Evolutionary conservation across 2,329 filamentous ascomycete genomes (phyloP).

Genomic region (Claviceps arundinis): DNA sequence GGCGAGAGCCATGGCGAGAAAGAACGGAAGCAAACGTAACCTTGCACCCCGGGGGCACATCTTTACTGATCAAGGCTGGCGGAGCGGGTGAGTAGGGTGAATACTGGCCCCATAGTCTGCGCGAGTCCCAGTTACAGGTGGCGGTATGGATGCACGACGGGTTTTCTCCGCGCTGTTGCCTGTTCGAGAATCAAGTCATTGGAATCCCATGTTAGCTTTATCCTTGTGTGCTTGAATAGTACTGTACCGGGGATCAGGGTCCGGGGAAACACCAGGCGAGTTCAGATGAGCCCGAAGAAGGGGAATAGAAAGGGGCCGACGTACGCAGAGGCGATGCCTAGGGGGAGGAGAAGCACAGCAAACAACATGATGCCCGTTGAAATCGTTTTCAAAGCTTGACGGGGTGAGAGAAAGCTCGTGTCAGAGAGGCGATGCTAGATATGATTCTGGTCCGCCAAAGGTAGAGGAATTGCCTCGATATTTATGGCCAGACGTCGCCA

Average conservation of each 20-base stretch:
- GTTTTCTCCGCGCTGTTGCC: slow-evolving; percentile 5
- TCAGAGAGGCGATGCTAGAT: background rate
- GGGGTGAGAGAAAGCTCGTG: slow-evolving; percentile 1
- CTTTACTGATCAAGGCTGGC: slow-evolving; percentile 42
- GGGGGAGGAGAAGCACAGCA: slow-evolving; percentile 4
- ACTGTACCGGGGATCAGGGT: background rate
- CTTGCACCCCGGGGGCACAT: slow-evolving; percentile 51
- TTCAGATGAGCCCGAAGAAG: no score
- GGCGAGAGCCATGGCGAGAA: slow-evolving; percentile 72
- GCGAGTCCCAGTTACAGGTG: slow-evolving; percentile 43
- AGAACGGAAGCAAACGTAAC: slow-evolving; percentile 71
- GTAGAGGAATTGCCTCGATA: slow-evolving; percentile 16
- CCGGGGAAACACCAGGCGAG: no score
- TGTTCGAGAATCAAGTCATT: background rate
- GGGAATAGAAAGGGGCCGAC: background rate
- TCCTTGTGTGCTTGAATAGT: background rate
- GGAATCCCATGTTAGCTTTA: background rate
- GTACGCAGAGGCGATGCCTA: slow-evolving; percentile 10
- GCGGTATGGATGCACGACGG: background rate
- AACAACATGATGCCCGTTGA: slow-evolving; percentile 8
- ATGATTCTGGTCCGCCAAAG: background rate
- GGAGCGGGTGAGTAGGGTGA: slow-evolving; percentile 69
- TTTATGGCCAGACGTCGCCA: slow-evolving; percentile 12
- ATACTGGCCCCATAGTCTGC: slow-evolving; percentile 75
- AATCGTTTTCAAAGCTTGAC: slow-evolving; percentile 7